These are phyloP conservation scores for Arthroderma uncinatum DNA, from an alignment of 2,329 filamentous ascomycete species.

Conservation along the genomic window DNA sequence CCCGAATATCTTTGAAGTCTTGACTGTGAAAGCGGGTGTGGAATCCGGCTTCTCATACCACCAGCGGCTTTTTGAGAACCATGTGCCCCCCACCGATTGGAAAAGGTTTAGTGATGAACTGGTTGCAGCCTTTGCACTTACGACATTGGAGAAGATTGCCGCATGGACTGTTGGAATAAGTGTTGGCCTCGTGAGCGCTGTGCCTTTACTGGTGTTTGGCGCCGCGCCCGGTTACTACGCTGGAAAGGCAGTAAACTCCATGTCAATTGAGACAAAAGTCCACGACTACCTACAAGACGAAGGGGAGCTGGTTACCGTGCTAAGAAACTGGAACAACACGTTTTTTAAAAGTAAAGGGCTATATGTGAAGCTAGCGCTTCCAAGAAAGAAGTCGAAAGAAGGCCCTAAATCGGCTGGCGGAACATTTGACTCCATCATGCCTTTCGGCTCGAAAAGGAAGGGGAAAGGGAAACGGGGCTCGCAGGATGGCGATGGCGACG, in stretches of 20 bases:
- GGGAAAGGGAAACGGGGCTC: not conserved
- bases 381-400: not conserved
- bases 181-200: slow-evolving; percentile 8
- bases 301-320: slow-evolving; percentile 9
- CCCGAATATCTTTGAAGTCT: slow-evolving; percentile 8
- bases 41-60: slow-evolving; percentile 11
- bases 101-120: slow-evolving; percentile 11
- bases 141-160: slow-evolving; percentile 8
- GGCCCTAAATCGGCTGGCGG: not conserved
- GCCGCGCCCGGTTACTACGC: slow-evolving; percentile 12
- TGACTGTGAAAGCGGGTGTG: slow-evolving; percentile 2
- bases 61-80: slow-evolving; percentile 10
- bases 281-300: slow-evolving; percentile 6
- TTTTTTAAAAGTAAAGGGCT: slow-evolving; percentile 10
- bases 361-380: slow-evolving; percentile 6
- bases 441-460: slow-evolving; percentile 3
- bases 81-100: slow-evolving; percentile 11
- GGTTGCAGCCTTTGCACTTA: slow-evolving; percentile 6
- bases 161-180: slow-evolving; percentile 11
- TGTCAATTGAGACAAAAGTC: slow-evolving; percentile 10
- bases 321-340: slow-evolving; percentile 10
- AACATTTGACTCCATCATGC: slow-evolving; percentile 1
- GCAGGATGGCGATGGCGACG: not conserved
- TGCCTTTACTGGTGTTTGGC: slow-evolving; percentile 6
- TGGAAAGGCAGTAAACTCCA: slow-evolving; percentile 11